phyloP scores from a whole-genome alignment of 768 basidiomycete species.

The Psilocybe subaeruginosa region DNA sequence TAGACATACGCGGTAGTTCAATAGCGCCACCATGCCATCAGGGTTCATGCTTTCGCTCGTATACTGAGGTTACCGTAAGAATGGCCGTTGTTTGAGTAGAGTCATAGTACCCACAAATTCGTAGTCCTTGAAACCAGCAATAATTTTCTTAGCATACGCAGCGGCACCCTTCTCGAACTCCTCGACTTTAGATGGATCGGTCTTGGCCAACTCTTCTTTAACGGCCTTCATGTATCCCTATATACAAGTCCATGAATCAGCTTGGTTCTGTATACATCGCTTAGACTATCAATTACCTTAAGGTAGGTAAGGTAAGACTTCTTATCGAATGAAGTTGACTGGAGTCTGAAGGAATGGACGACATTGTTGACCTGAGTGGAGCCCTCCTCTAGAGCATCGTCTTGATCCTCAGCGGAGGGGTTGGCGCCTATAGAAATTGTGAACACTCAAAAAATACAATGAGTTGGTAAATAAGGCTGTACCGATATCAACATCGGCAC shows the following conservation, averaged over 20 bases:
- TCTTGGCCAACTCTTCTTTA: constrained; percentile 63
- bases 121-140: constrained; percentile 89
- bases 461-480: constrained; percentile 19
- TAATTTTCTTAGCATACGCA: constrained; percentile 83
- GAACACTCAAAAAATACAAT: background rate
- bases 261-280: background rate
- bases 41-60: constrained; percentile 75
- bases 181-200: constrained; percentile 60
- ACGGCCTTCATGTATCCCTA: constrained; percentile 95
- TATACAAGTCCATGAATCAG: background rate
- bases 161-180: constrained; percentile 84
- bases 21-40: constrained; percentile 93
- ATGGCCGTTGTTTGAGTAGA: too few species aligned
- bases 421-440: constrained; percentile 70
- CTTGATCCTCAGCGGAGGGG: constrained; percentile 86
- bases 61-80: constrained; percentile 47
- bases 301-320: constrained; percentile 82
- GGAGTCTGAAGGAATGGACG: constrained; percentile 89
- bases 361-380: constrained; percentile 85
- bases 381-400: constrained; percentile 83
- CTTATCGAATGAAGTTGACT: constrained; percentile 84
- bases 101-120: constrained; percentile 71
- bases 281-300: constrained; percentile 53
- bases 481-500: constrained; percentile 91
- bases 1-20: constrained; percentile 86